Percentiles rank a stretch among this genome's conserved stretches.
phyloP scores from a whole-genome alignment of 1,284 basidiomycete species.

The Exobasidium rhododendri region DNA sequence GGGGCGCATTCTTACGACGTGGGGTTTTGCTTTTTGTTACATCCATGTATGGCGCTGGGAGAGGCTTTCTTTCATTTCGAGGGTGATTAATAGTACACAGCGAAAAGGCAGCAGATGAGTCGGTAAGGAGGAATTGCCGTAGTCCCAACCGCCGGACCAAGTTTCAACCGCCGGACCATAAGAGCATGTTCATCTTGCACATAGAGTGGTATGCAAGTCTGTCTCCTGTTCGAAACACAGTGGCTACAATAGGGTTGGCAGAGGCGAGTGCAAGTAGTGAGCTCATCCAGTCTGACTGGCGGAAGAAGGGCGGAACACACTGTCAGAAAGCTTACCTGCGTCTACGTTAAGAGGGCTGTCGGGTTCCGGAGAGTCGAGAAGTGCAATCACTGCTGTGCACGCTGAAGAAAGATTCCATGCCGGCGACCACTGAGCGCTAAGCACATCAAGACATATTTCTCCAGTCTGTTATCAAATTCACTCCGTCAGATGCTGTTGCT shows the following conservation, averaged over 20 bases:
- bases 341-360: slow-evolving; percentile 54
- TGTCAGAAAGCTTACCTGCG: slow-evolving; percentile 33
- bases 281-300: not conserved
- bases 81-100: no score
- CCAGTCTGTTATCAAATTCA: slow-evolving; percentile 27
- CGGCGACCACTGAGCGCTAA: slow-evolving; percentile 51
- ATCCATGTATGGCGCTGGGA: no score
- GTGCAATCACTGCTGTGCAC: slow-evolving; percentile 47
- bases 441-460: slow-evolving; percentile 54
- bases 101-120: no score
- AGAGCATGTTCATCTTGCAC: slow-evolving; percentile 17
- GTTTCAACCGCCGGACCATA: not conserved
- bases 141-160: no score
- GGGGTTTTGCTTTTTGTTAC: no score
- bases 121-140: no score
- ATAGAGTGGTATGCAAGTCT: slow-evolving; percentile 6
- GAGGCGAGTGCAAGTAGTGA: not conserved
- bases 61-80: no score
- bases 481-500: slow-evolving; percentile 3
- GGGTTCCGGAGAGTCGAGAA: slow-evolving; percentile 52
- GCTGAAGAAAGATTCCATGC: slow-evolving; percentile 52
- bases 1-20: no score
- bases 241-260: slow-evolving; percentile 10
- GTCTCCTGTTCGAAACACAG: slow-evolving; percentile 17
- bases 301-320: no score